Percentiles rank a stretch among this genome's conserved stretches.
Evolutionary conservation across 129 eudicot species (phyloP).

Genomic region (Chrysanthemum makinoi): DNA sequence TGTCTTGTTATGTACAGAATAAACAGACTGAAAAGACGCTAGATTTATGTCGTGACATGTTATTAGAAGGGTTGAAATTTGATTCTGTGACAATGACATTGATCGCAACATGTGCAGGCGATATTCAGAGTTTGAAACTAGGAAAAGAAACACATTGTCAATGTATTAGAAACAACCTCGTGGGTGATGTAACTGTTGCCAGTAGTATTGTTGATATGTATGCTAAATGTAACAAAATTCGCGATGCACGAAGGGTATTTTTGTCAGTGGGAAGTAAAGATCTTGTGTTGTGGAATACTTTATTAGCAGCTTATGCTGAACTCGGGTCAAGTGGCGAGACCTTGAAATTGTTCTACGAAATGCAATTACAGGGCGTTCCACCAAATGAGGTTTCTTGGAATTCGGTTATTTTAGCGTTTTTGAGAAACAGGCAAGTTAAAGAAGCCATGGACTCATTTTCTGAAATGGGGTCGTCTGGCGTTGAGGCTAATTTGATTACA

Average conservation of each 20-base stretch:
- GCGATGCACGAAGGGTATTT: slow-evolving; percentile 44
- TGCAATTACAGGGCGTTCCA: slow-evolving; percentile 57
- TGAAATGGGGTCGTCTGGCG: slow-evolving; percentile 47
- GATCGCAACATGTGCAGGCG: slow-evolving; percentile 49
- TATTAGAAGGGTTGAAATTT: slow-evolving; percentile 40
- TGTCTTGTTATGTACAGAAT: slow-evolving; percentile 58
- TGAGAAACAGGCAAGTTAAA: slow-evolving; percentile 50
- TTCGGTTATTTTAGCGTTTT: slow-evolving; percentile 51
- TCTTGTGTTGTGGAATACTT: slow-evolving; percentile 65
- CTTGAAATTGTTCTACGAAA: slow-evolving; percentile 55
- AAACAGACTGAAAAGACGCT: slow-evolving; percentile 31
- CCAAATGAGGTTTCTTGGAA: slow-evolving; percentile 76
- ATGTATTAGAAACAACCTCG: slow-evolving; percentile 42
- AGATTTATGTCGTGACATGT: slow-evolving; percentile 42
- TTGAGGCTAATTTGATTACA: slow-evolving; percentile 55
- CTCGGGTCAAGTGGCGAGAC: slow-evolving; percentile 60
- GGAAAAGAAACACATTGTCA: slow-evolving; percentile 63
- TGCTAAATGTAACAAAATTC: slow-evolving; percentile 54
- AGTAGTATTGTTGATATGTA: slow-evolving; percentile 62
- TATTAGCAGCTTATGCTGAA: slow-evolving; percentile 62
- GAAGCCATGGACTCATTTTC: slow-evolving; percentile 53
- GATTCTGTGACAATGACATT: slow-evolving; percentile 64
- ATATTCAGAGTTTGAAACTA: slow-evolving; percentile 35
- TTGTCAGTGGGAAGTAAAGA: slow-evolving; percentile 36
- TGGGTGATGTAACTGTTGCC: slow-evolving; percentile 40